These are phyloP conservation scores for Chaetoceros muelleri DNA, from an alignment of 108 stramenopile genomes.

Conservation along the genomic window DNA sequence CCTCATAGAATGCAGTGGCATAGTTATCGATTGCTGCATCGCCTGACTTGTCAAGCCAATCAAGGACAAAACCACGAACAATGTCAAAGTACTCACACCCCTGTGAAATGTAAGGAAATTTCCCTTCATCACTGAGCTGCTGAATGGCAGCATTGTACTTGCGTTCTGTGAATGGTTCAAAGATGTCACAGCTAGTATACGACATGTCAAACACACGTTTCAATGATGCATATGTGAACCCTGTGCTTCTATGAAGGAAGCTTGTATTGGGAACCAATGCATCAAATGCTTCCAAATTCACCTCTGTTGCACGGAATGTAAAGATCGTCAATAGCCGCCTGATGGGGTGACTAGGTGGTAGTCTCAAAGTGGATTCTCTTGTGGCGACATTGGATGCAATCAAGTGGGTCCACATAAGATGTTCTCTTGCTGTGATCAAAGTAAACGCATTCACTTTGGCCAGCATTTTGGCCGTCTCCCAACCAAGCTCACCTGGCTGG, in stretches of 20 bases:
- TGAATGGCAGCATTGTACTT: slow-evolving; percentile 4
- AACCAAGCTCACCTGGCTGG: slow-evolving; percentile 5
- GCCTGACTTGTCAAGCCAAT: slow-evolving; percentile 3
- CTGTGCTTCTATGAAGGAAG: not conserved
- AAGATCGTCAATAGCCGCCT: not conserved
- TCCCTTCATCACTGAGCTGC: slow-evolving; percentile 3
- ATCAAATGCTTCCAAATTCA: not conserved
- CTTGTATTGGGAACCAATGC: not conserved
- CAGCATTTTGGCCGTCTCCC: slow-evolving; percentile 6
- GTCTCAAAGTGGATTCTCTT: not conserved
- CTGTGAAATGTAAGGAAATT: slow-evolving; percentile 5
- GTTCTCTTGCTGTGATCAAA: slow-evolving; percentile 8
- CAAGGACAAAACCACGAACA: slow-evolving; percentile 6
- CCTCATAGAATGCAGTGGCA: slow-evolving; percentile 5
- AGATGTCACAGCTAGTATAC: not conserved
- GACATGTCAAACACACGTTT: slow-evolving; percentile 1
- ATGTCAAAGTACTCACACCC: slow-evolving; percentile 9
- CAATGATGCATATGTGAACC: not conserved
- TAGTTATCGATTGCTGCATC: slow-evolving; percentile 1
- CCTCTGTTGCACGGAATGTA: not conserved
- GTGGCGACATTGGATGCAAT: slow-evolving; percentile 4
- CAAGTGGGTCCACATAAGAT: slow-evolving; percentile 10
- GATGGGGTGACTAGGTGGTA: not conserved
- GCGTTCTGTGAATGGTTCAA: slow-evolving; percentile 6
- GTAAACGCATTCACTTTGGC: not conserved